Evolutionary conservation across 1,284 basidiomycete genomes (phyloP), one percentile per base, ranked within the genome.

Genomic region (Gomphus sp.): DNA sequence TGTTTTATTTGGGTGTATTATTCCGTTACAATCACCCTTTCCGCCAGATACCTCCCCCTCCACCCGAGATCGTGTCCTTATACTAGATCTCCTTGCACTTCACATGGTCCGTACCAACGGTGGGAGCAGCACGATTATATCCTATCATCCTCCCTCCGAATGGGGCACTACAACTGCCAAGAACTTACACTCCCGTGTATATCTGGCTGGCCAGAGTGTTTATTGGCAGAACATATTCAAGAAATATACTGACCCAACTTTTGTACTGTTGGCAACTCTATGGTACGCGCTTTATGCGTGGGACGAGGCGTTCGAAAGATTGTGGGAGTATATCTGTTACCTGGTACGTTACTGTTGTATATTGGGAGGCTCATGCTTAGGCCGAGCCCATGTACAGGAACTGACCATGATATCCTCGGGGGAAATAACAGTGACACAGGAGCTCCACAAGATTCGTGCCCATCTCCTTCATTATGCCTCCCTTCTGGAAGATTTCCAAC

Each of bases 211-310:
- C 14, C 51, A 55, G 18, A 59, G 60, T 37, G 41, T 61, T 8
- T 61, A 61, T 33, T 61, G 60, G 60, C 51, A 55, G 25, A 54
- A 61, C 14, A 58, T 61, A 43, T 55, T 61, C 52, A 22, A 52
- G 16, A 61, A 55, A 2, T 44, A 52, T 5, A 28, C n/a, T 8
- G 60, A 61, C 52, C 60, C 60, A 5, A 61, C 58, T 12, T 61
- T 61, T 45, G 39, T 61, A 8, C 39, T 61, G 18, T 47, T 61
- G 31, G 49, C 49, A 3, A 59, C 54, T 8, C 41, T 61, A 31
- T 61, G 60, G 60, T 59, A 59, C 48, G 56, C 60, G 28, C 52
- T 61, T 37, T 61, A 61, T 51, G 52, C 56, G 7, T 61, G 60
- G 60, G 60, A 61, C 44, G 60, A 61, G 31, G 60, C 60, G 25